phyloP scores from a whole-genome alignment of 2,329 filamentous ascomycete species.

The Bertia moriformis region DNA sequence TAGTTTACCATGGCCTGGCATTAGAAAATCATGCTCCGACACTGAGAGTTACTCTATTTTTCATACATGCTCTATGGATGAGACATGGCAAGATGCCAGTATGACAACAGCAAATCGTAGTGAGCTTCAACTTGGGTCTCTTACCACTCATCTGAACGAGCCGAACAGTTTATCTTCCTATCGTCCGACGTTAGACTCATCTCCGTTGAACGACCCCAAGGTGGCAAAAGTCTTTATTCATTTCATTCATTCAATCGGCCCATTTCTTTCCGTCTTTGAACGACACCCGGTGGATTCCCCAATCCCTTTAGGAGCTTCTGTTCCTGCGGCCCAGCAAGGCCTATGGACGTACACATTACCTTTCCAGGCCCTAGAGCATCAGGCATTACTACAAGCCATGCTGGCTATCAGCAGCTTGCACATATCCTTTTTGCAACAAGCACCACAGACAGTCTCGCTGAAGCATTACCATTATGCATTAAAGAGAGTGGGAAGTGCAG shows the following conservation, averaged over 20 bases:
- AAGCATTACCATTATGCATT: slow-evolving; percentile 55
- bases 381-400: slow-evolving; percentile 49
- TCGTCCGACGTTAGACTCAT: slow-evolving; percentile 23
- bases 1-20: no score
- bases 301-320: background rate
- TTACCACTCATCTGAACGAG: background rate
- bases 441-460: slow-evolving; percentile 40
- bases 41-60: no score
- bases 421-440: slow-evolving; percentile 43
- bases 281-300: slow-evolving; percentile 37
- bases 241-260: slow-evolving; percentile 49
- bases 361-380: slow-evolving; percentile 43
- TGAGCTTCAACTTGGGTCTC: background rate
- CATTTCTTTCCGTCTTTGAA: slow-evolving; percentile 46
- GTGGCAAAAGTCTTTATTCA: slow-evolving; percentile 52
- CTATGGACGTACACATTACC: slow-evolving; percentile 32
- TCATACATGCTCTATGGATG: no score
- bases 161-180: slow-evolving; percentile 20
- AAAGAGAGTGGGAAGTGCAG: slow-evolving; percentile 37
- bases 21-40: no score
- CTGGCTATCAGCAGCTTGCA: slow-evolving; percentile 48
- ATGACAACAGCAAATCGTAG: background rate
- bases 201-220: slow-evolving; percentile 44
- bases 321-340: background rate
- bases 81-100: no score